Base-by-base conservation (phyloP, 139 green algal species). In the Chlorella sp. region DNA sequence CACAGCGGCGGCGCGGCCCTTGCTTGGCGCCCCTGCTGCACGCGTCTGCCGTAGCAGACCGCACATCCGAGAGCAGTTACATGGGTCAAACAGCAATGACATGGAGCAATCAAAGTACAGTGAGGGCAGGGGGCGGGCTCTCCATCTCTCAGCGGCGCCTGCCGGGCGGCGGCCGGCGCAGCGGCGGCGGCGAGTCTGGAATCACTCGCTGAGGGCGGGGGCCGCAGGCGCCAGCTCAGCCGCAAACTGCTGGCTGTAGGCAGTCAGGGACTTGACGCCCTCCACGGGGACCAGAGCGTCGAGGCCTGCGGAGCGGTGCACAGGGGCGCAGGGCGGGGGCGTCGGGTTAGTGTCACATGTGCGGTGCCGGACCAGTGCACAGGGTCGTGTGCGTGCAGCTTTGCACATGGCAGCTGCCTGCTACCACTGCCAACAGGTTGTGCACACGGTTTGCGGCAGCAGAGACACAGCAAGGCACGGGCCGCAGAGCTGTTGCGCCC, bases 181-280 rank as follows among this genome's bases (percentile, higher is more conserved):
- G 51, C 51, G 24, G 51, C 51, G 24, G 51, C 51, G 70, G 38
- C 24, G 70, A 76, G 38, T 51, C 32, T 4, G 5, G 30, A 20
- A 40, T 80, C 73, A 80, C 46, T 80, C 72, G 69, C 69, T 80
- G 56, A 34, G 54, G 22, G 41, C 80, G 34, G 80, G 65, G 0
- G 84, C 48, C 24, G 83, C 48, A 11, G n/a, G 22, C 1, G 43
- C 43, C 17, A 87, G 22, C 73, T 87, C 82, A 19, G 40, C 36
- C 14, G 86, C 30, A 34, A 90, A 90, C 82, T 78, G 20, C 38
- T 54, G 43, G 22, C 20, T 67, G 58, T 90, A 90, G 3, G 72
- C 86, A 24, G 75, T 60, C 26, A 90, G 68, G 2, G 73, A 20
- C 64, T 70, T 72, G 56, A 73, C 62, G 40, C 62, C 82, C n/a